These are phyloP conservation scores for Fusarium miscanthi DNA, from an alignment of 2,329 filamentous ascomycete species.

Conservation along the genomic window DNA sequence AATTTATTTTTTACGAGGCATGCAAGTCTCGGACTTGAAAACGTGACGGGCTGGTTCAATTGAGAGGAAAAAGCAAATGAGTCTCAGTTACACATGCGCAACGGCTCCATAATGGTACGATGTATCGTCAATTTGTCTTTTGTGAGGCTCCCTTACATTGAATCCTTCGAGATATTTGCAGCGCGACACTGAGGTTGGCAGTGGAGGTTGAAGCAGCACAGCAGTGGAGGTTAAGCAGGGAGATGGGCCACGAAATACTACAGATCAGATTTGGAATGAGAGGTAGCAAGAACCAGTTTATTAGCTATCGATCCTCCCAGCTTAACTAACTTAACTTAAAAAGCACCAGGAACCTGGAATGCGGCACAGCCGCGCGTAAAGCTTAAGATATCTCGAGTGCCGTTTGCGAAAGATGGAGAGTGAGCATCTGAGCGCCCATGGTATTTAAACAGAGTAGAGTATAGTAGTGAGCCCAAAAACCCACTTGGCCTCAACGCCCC, in stretches of 20 bases:
- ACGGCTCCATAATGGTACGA: conserved; percentile 4
- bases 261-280: conserved; percentile 8
- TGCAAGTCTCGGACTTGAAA: conserved; percentile 36
- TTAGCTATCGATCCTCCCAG: not conserved
- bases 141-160: conserved; percentile 14
- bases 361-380: not conserved
- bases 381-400: not conserved
- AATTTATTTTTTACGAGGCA: not conserved
- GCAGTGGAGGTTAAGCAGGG: conserved; percentile 31
- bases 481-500: not conserved
- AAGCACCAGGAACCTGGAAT: conserved; percentile 12
- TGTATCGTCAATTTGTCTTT: conserved; percentile 5
- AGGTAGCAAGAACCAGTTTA: not conserved
- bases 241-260: conserved; percentile 5
- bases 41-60: conserved; percentile 21
- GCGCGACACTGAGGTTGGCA: not conserved
- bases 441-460: not conserved
- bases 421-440: not conserved
- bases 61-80: not conserved
- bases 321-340: not conserved
- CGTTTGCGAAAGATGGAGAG: conserved; percentile 15
- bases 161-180: not conserved
- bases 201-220: conserved; percentile 12
- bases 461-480: not conserved
- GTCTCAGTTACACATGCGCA: conserved; percentile 3